Evolutionary conservation across 768 basidiomycete species (phyloP).

Genomic region (Auricularia auricula-judae): DNA sequence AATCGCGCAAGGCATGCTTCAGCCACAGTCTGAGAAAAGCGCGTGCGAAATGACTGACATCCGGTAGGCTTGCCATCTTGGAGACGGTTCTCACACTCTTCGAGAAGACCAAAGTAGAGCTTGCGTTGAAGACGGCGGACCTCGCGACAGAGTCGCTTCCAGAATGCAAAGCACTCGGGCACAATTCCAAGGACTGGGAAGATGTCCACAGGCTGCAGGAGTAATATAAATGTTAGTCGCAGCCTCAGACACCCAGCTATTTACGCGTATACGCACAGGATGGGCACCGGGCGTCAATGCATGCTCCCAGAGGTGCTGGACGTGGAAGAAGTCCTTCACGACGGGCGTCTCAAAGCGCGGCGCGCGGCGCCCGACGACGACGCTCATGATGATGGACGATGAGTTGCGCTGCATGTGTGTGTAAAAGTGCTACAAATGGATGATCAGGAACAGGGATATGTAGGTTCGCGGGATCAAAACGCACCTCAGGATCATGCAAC

Average conservation of each 20-base stretch:
- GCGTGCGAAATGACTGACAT: neutral
- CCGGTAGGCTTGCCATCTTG: conserved; percentile 17
- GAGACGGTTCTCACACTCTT: conserved; percentile 16
- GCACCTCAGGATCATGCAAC: conserved; percentile 17
- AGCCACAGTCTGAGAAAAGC: neutral
- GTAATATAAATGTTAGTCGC: too few species aligned
- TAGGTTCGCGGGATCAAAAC: conserved; percentile 1
- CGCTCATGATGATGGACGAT: conserved; percentile 20
- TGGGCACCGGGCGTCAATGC: conserved; percentile 23
- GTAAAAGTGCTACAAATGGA: conserved; percentile 16
- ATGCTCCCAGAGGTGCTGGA: conserved; percentile 16
- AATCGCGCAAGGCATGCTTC: neutral
- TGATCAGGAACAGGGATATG: neutral
- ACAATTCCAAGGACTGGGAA: conserved; percentile 22
- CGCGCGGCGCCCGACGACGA: conserved; percentile 22
- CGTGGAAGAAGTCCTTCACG: conserved; percentile 17
- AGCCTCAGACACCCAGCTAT: neutral
- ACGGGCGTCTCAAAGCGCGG: conserved; percentile 18
- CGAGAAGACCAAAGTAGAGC: conserved; percentile 21
- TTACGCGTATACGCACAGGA: conserved; percentile 9
- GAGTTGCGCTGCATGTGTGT: conserved; percentile 20
- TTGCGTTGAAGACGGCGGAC: conserved; percentile 16
- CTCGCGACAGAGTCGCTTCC: conserved; percentile 20
- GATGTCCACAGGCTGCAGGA: conserved; percentile 19
- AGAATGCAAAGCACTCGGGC: conserved; percentile 24